Conservation (phyloP, 2,329 filamentous ascomycete genomes). For the Huntiella omanensis region DNA sequence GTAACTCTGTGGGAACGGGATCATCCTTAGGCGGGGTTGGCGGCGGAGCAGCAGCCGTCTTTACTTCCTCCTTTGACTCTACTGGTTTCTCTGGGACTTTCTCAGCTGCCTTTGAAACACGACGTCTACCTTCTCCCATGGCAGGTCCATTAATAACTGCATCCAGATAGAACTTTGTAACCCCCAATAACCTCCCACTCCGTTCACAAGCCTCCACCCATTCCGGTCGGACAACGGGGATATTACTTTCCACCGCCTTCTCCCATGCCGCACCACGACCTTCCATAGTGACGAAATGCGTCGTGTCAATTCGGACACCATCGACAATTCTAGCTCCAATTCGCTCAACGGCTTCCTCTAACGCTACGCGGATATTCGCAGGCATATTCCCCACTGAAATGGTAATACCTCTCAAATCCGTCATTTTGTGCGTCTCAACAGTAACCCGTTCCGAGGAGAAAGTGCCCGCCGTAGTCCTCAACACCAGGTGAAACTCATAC, state of each 20-base stretch:
- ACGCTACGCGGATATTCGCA: slow-evolving; percentile 47
- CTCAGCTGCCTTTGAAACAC: slow-evolving; percentile 15
- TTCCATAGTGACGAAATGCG: slow-evolving; percentile 94
- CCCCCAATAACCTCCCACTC: slow-evolving; percentile 79
- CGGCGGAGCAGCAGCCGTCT: slow-evolving; percentile 15
- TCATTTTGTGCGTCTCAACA: slow-evolving; percentile 96
- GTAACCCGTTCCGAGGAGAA: slow-evolving; percentile 65
- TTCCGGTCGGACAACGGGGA: slow-evolving; percentile 87
- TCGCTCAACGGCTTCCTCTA: slow-evolving; percentile 58
- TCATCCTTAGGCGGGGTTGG: slow-evolving; percentile 9
- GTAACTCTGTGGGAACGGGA: slow-evolving; percentile 12
- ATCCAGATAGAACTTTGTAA: slow-evolving; percentile 90
- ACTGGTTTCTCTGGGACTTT: slow-evolving; percentile 14
- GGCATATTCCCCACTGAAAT: slow-evolving; percentile 82
- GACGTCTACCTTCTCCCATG: slow-evolving; percentile 16
- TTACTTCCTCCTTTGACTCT: slow-evolving; percentile 2
- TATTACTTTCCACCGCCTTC: slow-evolving; percentile 93
- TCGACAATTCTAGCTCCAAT: slow-evolving; percentile 89
- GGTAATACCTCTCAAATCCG: slow-evolving; percentile 84
- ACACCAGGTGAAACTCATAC: slow-evolving; percentile 82
- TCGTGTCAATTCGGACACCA: slow-evolving; percentile 84
- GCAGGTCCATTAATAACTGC: slow-evolving; percentile 37
- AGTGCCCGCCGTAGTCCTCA: slow-evolving; percentile 79
- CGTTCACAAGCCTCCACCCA: slow-evolving; percentile 96
- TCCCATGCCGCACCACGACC: slow-evolving; percentile 82